These are phyloP conservation scores for Plasmopara viticola DNA, from an alignment of 352 stramenopile genomes.

Conservation along the genomic window DNA sequence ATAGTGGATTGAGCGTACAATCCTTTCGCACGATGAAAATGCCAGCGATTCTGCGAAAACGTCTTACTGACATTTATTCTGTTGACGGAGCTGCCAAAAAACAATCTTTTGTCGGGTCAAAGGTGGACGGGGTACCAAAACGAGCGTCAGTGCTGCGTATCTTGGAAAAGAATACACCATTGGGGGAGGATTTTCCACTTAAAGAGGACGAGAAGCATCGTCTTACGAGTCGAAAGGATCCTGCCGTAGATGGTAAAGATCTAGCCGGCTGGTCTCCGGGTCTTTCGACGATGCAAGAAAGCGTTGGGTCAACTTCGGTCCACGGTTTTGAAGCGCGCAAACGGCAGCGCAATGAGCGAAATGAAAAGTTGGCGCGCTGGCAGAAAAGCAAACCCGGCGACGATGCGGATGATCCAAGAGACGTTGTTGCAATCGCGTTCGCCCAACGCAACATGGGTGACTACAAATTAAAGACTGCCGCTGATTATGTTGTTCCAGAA, in stretches of 20 bases:
- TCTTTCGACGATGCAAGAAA: slow-evolving; percentile 2
- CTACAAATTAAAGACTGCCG: slow-evolving; percentile 88
- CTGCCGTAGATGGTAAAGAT: slow-evolving; percentile 10
- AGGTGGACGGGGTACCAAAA: slow-evolving; percentile 26
- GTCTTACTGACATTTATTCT: slow-evolving; percentile 64
- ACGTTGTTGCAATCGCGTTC: slow-evolving; percentile 87
- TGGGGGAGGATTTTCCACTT: slow-evolving; percentile 30
- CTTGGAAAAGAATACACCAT: slow-evolving; percentile 42
- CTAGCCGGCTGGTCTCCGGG: slow-evolving; percentile 7
- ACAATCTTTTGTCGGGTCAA: slow-evolving; percentile 1
- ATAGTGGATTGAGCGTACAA: slow-evolving; percentile 58
- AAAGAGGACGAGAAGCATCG: slow-evolving; percentile 56
- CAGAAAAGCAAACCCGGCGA: slow-evolving; percentile 72
- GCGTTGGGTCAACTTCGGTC: slow-evolving; percentile 22
- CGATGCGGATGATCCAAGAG: slow-evolving; percentile 85
- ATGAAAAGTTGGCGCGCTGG: slow-evolving; percentile 56
- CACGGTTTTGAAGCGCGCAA: slow-evolving; percentile 83
- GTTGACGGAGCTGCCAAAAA: slow-evolving; percentile 17
- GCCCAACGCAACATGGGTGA: slow-evolving; percentile 87
- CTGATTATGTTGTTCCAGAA: slow-evolving; percentile 86
- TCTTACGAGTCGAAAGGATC: slow-evolving; percentile 21
- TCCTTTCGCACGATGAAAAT: slow-evolving; percentile 83
- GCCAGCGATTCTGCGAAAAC: slow-evolving; percentile 49
- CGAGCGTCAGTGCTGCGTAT: slow-evolving; percentile 59
- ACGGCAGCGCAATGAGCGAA: slow-evolving; percentile 59